These are phyloP conservation scores for Crithidia bombi DNA, from an alignment of 208 protist genomes.

Conservation along the genomic window DNA sequence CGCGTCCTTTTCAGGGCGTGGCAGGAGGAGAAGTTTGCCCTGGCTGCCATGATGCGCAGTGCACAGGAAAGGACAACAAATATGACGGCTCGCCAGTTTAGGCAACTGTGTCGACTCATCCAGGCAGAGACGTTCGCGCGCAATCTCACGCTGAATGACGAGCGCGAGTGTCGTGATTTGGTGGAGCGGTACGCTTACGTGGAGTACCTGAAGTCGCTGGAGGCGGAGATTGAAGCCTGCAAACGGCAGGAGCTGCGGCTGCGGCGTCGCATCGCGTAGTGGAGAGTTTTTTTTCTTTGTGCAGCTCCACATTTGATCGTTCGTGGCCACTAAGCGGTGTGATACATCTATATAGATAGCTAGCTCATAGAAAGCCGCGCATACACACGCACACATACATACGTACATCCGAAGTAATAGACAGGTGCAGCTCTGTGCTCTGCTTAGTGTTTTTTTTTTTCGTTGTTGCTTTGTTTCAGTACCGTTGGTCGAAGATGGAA, in stretches of 20 bases:
- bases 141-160: conserved; percentile 8
- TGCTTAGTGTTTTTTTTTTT: too few species aligned
- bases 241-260: conserved; percentile 7
- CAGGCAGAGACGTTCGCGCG: conserved; percentile 10
- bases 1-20: conserved; percentile 22
- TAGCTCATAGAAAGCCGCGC: too few species aligned
- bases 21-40: conserved; percentile 8
- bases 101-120: conserved; percentile 19
- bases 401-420: too few species aligned
- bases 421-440: too few species aligned
- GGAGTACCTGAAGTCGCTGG: conserved; percentile 10
- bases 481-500: too few species aligned
- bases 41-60: not conserved
- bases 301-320: too few species aligned
- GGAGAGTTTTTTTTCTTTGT: too few species aligned
- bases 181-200: conserved; percentile 20
- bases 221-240: conserved; percentile 20
- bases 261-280: conserved; percentile 1
- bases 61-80: conserved; percentile 1
- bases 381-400: too few species aligned
- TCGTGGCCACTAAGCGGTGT: too few species aligned
- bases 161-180: conserved; percentile 23
- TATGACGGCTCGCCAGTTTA: conserved; percentile 18
- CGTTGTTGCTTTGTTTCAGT: too few species aligned
- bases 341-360: too few species aligned